A percentile compares a stretch with the other conserved stretches of the same genome.
Evolutionary conservation across 352 stramenopile genomes (phyloP).

Genomic region (Phytopythium oedochilum): DNA sequence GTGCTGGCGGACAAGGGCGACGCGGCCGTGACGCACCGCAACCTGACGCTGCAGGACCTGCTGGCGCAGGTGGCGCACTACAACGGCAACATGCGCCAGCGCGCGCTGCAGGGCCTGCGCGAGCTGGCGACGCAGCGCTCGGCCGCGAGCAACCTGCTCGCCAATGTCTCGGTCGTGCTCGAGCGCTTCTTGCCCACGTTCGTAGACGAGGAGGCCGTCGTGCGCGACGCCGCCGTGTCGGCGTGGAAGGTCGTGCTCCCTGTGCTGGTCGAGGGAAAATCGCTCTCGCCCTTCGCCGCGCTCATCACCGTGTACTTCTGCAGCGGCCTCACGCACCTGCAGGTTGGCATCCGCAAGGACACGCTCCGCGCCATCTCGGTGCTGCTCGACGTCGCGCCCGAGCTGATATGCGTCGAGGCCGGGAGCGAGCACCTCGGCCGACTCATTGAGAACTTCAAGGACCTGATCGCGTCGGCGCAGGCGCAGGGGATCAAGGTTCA

Average conservation of each 20-base stretch:
- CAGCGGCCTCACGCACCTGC: conserved; percentile 75
- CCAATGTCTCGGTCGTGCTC: conserved; percentile 69
- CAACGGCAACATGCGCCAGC: conserved; percentile 75
- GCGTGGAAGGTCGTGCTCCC: conserved; percentile 67
- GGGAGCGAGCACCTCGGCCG: conserved; percentile 49
- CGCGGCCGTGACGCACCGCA: conserved; percentile 54
- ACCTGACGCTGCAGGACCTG: conserved; percentile 63
- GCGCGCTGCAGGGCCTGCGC: conserved; percentile 54
- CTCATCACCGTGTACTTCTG: conserved; percentile 77
- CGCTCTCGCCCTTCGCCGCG: conserved; percentile 60
- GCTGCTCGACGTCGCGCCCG: conserved; percentile 51
- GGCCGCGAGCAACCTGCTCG: conserved; percentile 45
- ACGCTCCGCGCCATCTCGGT: conserved; percentile 63
- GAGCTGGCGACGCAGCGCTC: conserved; percentile 46
- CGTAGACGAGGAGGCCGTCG: conserved; percentile 74
- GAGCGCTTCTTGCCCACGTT: conserved; percentile 73
- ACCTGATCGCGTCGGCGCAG: conserved; percentile 58
- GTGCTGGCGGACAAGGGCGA: conserved; percentile 65
- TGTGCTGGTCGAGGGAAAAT: conserved; percentile 43
- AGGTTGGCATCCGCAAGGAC: conserved; percentile 71
- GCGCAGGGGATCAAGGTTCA: conserved; percentile 71
- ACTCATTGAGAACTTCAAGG: conserved; percentile 76
- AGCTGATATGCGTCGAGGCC: conserved; percentile 49
- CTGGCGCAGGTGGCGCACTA: conserved; percentile 70
- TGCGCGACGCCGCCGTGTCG: conserved; percentile 62